phyloP scores from a whole-genome alignment of 1,284 basidiomycete species.

The Cryptococcus hybrid region DNA sequence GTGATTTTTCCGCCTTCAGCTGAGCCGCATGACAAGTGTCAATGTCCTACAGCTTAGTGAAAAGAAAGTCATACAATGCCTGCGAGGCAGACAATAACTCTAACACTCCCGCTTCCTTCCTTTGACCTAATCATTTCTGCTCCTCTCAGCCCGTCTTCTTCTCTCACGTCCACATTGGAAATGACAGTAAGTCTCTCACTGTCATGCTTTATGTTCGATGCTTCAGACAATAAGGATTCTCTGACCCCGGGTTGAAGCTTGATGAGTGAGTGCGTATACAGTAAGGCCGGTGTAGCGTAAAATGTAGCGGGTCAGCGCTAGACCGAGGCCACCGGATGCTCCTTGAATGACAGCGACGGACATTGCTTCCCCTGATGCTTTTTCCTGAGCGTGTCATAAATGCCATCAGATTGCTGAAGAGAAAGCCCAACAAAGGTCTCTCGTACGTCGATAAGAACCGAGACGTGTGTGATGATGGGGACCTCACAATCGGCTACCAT shows the following conservation, averaged over 20 bases:
- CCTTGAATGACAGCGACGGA: conserved; percentile 44
- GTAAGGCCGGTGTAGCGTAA: conserved; percentile 48
- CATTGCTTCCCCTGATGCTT: conserved; percentile 16
- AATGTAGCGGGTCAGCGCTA: conserved; percentile 33
- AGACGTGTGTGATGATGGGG: no score
- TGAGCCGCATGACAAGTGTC: conserved; percentile 11
- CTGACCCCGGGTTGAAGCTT: conserved; percentile 24
- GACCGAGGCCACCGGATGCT: conserved; percentile 29
- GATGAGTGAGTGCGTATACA: conserved; percentile 52
- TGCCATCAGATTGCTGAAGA: no score
- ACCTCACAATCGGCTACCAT: no score
- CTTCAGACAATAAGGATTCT: no score
- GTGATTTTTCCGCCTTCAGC: conserved; percentile 54
- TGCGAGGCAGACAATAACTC: conserved; percentile 52
- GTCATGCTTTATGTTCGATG: conserved; percentile 2
- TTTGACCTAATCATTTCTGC: conserved; percentile 45
- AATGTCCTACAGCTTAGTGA: not conserved
- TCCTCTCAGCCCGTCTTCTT: conserved; percentile 49
- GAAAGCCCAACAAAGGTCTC: no score
- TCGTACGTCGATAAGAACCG: no score
- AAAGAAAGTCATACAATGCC: conserved; percentile 46
- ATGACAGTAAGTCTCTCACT: conserved; percentile 46
- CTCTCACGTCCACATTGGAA: conserved; percentile 45
- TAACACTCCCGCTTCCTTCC: conserved; percentile 47
- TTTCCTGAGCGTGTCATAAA: no score